Evolutionary conservation across 306 rosid species (phyloP), one percentile per base, ranked within the genome.

Genomic region (Vicia sativa): DNA sequence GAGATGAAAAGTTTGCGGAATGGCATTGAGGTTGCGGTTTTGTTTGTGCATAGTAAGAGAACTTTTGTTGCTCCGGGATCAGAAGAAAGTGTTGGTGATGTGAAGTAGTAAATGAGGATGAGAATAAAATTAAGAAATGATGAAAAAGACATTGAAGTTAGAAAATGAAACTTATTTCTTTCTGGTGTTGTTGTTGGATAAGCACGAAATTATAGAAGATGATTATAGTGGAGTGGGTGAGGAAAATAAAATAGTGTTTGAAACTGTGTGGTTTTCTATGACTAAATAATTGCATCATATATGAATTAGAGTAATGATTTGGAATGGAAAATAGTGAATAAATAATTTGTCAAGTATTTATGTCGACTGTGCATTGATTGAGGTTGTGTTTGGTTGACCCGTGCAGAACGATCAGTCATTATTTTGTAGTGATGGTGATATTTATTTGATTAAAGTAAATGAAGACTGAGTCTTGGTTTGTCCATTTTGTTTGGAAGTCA

Each of bases 21-120:
- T 4, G 77, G 26, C 29, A 10, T 0, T 41, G 79, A 6, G 89
- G 76, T 12, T 10, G 23, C 61, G 0, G 89, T 90, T 68, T 35
- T 64, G 75, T 83, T 87, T 14, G 78, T 53, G 82, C 96, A 87
- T 14, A 85, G 23, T 0, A 68, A 65, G 7, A 83, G 86, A 16
- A 77, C 88, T 45, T 82, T 77, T 0, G 84, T 80, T 11, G 83
- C 77, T 62, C 95, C 78, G 6, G 91, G 91, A 39, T 84, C 91
- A 34, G 38, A 34, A 11, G 88, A 73, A 12, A 68, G 12, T 1
- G 52, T 26, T 25, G 61, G 61, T 11, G 18, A 3, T 54, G 38
- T 1, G 2, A 25, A 25, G 12, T n/a, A 54, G 12, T 2, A 53
- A 5, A 53, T n/a, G 34, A 52, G 11, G 38, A 54, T 16, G 18